Evolutionary conservation across 2,329 filamentous ascomycete species (phyloP).

Genomic region (Emydomyces testavorans): DNA sequence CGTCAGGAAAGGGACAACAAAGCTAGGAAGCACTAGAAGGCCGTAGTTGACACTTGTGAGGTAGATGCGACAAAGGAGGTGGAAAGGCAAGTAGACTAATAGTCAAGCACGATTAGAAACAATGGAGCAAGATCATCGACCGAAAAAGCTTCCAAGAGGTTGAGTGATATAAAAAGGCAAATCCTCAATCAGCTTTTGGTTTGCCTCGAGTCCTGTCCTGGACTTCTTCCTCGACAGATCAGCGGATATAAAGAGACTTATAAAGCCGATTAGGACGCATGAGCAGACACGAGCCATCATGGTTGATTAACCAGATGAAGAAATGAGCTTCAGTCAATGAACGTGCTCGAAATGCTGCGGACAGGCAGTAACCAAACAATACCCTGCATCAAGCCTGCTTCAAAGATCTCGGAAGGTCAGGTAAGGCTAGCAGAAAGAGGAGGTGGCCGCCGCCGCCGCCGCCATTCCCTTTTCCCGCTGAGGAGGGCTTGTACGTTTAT

Average conservation of each 20-base stretch:
- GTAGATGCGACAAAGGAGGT: not conserved
- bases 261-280: not conserved
- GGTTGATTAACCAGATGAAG: not conserved
- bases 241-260: too few species aligned
- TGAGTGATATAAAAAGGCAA: too few species aligned
- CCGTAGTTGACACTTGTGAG: not conserved
- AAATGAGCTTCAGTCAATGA: slow-evolving; percentile 11
- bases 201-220: too few species aligned
- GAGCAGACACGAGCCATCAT: not conserved
- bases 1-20: not conserved
- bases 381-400: slow-evolving; percentile 9
- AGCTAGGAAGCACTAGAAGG: not conserved
- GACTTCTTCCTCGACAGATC: too few species aligned
- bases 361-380: slow-evolving; percentile 9
- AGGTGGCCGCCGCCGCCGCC: not conserved
- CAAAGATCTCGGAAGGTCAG: slow-evolving; percentile 7
- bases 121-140: too few species aligned
- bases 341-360: slow-evolving; percentile 10
- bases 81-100: too few species aligned
- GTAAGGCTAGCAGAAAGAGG: not conserved
- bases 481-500: slow-evolving; percentile 7
- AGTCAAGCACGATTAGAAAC: not conserved
- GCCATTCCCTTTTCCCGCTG: not conserved
- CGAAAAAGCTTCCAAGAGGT: too few species aligned
- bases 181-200: too few species aligned